Evolutionary conservation across 2,329 filamentous ascomycete genomes (phyloP).

Genomic region (Paecilomyces variotii): DNA sequence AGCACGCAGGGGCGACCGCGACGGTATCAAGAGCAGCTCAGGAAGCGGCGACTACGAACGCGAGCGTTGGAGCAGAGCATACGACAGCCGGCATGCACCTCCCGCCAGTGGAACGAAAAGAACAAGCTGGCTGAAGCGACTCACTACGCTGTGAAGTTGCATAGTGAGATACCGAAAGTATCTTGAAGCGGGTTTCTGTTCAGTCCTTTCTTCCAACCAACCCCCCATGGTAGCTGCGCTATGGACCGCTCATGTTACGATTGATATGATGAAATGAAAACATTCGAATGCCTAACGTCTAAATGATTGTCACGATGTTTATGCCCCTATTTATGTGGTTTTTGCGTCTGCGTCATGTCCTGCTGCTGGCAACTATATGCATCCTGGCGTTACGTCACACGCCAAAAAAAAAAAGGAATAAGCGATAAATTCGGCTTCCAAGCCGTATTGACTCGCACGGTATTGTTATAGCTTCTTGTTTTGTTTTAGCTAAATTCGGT

Average conservation of each 20-base stretch:
- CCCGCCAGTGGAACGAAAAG: conserved; percentile 24
- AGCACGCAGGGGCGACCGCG: conserved; percentile 20
- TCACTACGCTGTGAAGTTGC: conserved; percentile 24
- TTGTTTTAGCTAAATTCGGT: not conserved
- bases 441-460: not conserved
- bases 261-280: conserved; percentile 6
- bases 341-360: not conserved
- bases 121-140: conserved; percentile 37
- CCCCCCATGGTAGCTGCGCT: not conserved
- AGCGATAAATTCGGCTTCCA: not conserved
- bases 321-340: not conserved
- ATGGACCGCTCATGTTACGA: not conserved
- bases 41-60: conserved; percentile 34
- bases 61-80: conserved; percentile 21
- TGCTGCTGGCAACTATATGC: not conserved
- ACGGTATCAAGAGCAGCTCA: conserved; percentile 32
- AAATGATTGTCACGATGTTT: not conserved
- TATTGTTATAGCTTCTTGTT: not conserved
- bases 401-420: not conserved
- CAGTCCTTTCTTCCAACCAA: not conserved
- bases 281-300: not conserved
- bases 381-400: not conserved
- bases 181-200: not conserved
- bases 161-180: not conserved
- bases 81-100: conserved; percentile 18